Evolutionary conservation across 2,329 filamentous ascomycete species (phyloP).

Genomic region (Sporothrix brunneoviolacea): DNA sequence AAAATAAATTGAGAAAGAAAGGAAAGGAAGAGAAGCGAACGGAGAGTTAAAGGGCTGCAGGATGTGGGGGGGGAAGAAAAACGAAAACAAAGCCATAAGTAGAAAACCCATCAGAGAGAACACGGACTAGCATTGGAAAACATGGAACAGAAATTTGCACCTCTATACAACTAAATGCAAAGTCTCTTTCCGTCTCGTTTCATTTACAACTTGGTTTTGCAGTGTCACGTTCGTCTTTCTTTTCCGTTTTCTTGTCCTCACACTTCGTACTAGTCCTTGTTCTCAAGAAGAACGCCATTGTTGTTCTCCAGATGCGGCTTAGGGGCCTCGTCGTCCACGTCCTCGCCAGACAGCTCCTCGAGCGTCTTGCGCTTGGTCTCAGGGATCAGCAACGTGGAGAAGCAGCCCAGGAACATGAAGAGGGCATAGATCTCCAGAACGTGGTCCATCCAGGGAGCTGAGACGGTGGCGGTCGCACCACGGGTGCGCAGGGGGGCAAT

Average conservation of each 20-base stretch:
- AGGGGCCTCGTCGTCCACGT: constrained; percentile 11
- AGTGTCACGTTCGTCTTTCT: background rate
- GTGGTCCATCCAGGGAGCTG: constrained; percentile 65
- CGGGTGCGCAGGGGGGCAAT: constrained; percentile 47
- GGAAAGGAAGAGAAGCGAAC: background rate
- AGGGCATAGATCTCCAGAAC: constrained; percentile 68
- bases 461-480: constrained; percentile 33
- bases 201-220: no score
- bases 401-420: constrained; percentile 68
- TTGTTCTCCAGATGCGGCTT: background rate
- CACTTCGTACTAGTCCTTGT: constrained; percentile 11
- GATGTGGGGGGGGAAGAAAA: background rate
- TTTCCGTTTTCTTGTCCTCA: background rate
- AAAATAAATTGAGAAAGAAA: background rate
- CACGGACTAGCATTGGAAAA: no score
- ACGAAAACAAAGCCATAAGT: background rate
- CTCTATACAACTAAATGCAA: background rate
- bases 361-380: constrained; percentile 71
- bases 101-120: no score
- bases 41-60: no score
- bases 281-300: constrained; percentile 9
- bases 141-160: background rate
- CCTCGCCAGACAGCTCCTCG: constrained; percentile 46
- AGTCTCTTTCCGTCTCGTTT: background rate
- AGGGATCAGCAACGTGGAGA: constrained; percentile 63